Percentiles rank a stretch among this genome's conserved stretches.
These are phyloP conservation scores for Chlamydomonas sp. DNA, from an alignment of 139 green algal genomes.

Conservation along the genomic window DNA sequence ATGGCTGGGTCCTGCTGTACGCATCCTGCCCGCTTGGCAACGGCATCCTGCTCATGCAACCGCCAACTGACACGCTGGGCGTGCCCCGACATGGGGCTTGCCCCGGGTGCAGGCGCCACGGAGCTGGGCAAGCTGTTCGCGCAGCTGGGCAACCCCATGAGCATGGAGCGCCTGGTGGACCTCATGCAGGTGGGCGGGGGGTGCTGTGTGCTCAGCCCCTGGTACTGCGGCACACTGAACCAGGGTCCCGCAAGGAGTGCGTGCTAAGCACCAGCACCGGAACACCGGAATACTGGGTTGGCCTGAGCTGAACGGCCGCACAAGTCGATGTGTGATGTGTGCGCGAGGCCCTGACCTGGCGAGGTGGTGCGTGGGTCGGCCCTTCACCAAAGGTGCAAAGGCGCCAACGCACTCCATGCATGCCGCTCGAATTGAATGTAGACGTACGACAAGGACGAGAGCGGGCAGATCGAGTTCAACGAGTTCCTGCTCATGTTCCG, in stretches of 20 bases:
- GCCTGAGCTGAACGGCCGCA: background rate
- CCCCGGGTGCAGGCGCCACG: conserved; percentile 48
- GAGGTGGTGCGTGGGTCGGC: background rate
- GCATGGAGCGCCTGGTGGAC: conserved; percentile 56
- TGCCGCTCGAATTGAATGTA: background rate
- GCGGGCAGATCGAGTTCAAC: conserved; percentile 55
- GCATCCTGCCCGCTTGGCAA: background rate
- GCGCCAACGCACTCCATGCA: background rate
- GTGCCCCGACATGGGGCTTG: too few species aligned
- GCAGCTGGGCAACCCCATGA: conserved; percentile 46
- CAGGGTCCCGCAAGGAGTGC: too few species aligned
- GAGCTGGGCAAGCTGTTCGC: conserved; percentile 63
- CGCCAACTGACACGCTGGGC: too few species aligned
- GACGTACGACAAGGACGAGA: conserved; percentile 58
- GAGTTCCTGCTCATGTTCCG: conserved; percentile 71
- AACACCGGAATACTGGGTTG: too few species aligned
- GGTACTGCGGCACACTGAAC: too few species aligned
- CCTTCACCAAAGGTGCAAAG: background rate
- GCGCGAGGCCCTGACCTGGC: background rate
- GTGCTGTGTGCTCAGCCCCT: background rate
- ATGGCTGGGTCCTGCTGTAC: background rate
- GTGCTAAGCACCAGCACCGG: too few species aligned
- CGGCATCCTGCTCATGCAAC: too few species aligned
- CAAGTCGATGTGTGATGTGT: background rate
- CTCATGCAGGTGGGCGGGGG: conserved; percentile 52